These are phyloP conservation scores for Arctostaphylos glauca DNA, from an alignment of 148 eudicot genomes.

Conservation along the genomic window DNA sequence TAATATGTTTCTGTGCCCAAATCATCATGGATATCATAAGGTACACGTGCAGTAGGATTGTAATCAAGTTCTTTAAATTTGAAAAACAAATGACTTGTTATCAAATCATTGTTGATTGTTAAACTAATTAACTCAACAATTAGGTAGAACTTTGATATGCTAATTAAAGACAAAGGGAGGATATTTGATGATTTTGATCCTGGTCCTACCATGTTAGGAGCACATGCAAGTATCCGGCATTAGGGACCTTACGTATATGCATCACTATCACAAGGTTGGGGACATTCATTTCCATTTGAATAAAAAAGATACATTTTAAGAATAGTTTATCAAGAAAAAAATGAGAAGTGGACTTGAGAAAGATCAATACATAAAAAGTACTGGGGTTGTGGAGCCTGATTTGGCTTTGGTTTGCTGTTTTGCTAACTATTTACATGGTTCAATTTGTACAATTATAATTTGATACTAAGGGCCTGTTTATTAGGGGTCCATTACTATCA, in stretches of 20 bases:
- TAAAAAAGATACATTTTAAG: neutral
- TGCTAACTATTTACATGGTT: too few species aligned
- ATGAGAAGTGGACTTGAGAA: neutral
- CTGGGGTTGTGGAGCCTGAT: too few species aligned
- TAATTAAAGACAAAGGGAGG: neutral
- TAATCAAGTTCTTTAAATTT: neutral
- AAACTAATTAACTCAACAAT: neutral
- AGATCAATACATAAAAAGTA: too few species aligned
- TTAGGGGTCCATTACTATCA: too few species aligned
- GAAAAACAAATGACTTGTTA: neutral
- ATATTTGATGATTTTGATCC: neutral
- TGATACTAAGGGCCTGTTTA: too few species aligned
- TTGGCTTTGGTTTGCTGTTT: too few species aligned
- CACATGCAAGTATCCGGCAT: neutral
- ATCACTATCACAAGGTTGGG: neutral
- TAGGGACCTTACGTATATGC: neutral
- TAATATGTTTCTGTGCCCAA: neutral
- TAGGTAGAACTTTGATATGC: neutral
- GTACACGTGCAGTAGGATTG: neutral
- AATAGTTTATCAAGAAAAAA: neutral
- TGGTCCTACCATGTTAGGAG: slow-evolving; percentile 4
- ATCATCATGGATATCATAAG: neutral
- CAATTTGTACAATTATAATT: too few species aligned
- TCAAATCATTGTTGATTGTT: neutral
- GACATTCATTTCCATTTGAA: neutral